Evolutionary conservation across 78 protist genomes (phyloP).

Genomic region (Emiliania huxleyi): DNA sequence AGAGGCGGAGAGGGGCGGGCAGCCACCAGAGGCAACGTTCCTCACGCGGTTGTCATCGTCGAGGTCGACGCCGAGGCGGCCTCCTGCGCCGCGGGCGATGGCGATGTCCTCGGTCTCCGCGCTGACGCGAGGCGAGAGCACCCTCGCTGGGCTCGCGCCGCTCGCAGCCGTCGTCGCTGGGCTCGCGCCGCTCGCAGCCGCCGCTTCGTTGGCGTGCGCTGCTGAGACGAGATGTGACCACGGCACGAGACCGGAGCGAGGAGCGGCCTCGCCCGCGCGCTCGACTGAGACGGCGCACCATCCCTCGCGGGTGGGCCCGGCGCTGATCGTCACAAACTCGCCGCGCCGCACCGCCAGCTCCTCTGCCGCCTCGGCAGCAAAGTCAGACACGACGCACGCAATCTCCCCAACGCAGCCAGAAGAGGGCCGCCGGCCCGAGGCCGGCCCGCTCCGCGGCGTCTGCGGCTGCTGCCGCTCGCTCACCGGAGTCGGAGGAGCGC

Average conservation of each 20-base stretch:
- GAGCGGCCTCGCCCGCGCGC: background rate
- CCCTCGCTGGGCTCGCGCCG: background rate
- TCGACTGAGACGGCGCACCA: background rate
- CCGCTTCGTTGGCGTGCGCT: background rate
- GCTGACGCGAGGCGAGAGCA: too few species aligned
- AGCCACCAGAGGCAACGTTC: too few species aligned
- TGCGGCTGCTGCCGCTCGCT: too few species aligned
- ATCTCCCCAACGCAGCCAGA: too few species aligned
- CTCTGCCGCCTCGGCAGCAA: background rate
- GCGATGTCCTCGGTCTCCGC: background rate
- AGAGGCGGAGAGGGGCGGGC: too few species aligned
- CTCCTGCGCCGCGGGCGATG: background rate
- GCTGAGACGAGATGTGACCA: background rate
- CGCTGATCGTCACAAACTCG: background rate
- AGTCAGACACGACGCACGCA: background rate
- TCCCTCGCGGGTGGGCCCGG: background rate
- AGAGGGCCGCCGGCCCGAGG: too few species aligned
- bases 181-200: background rate
- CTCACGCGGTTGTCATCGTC: background rate
- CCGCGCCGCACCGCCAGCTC: background rate
- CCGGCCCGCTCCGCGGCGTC: too few species aligned
- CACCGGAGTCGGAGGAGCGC: too few species aligned
- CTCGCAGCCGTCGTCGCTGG: background rate
- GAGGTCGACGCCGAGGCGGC: background rate
- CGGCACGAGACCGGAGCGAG: background rate